phyloP scores from a whole-genome alignment of 495 filamentous ascomycete species.

The Articulospora tetracladia region DNA sequence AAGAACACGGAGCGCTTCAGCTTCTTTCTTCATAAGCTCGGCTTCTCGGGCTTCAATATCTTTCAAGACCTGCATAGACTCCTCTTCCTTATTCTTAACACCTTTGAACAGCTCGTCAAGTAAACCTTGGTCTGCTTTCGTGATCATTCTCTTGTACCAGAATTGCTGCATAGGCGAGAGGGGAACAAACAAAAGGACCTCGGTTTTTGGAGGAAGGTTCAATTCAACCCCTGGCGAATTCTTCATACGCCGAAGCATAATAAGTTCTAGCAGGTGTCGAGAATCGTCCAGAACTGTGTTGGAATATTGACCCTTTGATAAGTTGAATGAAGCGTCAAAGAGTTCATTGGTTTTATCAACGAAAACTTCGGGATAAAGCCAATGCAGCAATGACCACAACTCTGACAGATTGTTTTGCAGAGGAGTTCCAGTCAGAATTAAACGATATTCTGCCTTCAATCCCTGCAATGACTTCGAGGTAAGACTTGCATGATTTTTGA shows the following conservation, averaged over 20 bases:
- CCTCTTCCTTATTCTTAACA: slow-evolving; percentile 43
- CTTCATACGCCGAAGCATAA: slow-evolving; percentile 65
- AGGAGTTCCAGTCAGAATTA: slow-evolving; percentile 63
- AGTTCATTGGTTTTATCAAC: slow-evolving; percentile 40
- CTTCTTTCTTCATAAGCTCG: slow-evolving; percentile 17
- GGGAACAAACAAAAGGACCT: slow-evolving; percentile 57
- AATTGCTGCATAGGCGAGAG: slow-evolving; percentile 58
- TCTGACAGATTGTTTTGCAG: slow-evolving; percentile 63
- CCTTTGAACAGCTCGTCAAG: slow-evolving; percentile 51
- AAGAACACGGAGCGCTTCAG: slow-evolving; percentile 24
- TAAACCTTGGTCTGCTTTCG: slow-evolving; percentile 47
- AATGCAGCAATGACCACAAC: slow-evolving; percentile 60
- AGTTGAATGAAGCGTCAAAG: slow-evolving; percentile 57
- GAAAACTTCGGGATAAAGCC: slow-evolving; percentile 63
- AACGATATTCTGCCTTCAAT: slow-evolving; percentile 50
- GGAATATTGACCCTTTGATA: slow-evolving; percentile 52
- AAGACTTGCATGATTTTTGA: slow-evolving; percentile 47
- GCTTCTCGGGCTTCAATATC: slow-evolving; percentile 20
- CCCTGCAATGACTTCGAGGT: slow-evolving; percentile 47
- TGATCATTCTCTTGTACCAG: slow-evolving; percentile 59
- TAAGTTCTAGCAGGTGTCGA: slow-evolving; percentile 47
- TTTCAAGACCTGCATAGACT: slow-evolving; percentile 29
- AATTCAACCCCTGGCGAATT: slow-evolving; percentile 54
- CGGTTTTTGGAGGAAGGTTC: slow-evolving; percentile 55
- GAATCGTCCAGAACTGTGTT: slow-evolving; percentile 49